Evolutionary conservation across 768 basidiomycete species (phyloP).

Genomic region (Boletus rex-veris): DNA sequence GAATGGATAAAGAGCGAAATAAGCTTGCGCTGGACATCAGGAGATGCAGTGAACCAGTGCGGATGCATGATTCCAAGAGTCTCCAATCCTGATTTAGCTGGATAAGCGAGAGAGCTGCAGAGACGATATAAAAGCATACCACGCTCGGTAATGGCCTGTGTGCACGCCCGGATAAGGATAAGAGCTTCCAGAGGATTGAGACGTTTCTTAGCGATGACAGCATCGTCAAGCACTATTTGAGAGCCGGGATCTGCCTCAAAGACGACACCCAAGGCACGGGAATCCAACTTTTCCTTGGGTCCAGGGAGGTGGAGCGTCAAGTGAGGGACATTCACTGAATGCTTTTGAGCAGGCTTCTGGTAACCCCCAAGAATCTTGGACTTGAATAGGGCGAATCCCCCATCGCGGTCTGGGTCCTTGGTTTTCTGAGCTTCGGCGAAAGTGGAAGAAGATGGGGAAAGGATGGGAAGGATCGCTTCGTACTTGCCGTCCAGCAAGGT

Average conservation of each 20-base stretch:
- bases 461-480: constrained; percentile 56
- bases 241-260: constrained; percentile 59
- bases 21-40: constrained; percentile 61
- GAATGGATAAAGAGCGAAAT: constrained; percentile 70
- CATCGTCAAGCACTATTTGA: constrained; percentile 46
- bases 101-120: constrained; percentile 4
- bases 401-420: constrained; percentile 43
- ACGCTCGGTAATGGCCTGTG: constrained; percentile 59
- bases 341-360: constrained; percentile 36
- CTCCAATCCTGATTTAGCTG: constrained; percentile 56
- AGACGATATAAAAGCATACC: constrained; percentile 41
- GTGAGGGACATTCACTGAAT: constrained; percentile 41
- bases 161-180: constrained; percentile 61
- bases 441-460: constrained; percentile 33
- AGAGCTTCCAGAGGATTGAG: constrained; percentile 63
- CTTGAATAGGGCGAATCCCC: constrained; percentile 48
- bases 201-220: constrained; percentile 52
- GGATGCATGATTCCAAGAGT: constrained; percentile 83
- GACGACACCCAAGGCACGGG: constrained; percentile 50
- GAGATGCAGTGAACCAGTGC: constrained; percentile 77
- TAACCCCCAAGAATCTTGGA: constrained; percentile 40
- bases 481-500: constrained; percentile 71
- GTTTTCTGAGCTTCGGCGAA: constrained; percentile 15
- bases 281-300: constrained; percentile 44
- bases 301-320: constrained; percentile 61